These are phyloP conservation scores for Lodderomyces theae DNA, from an alignment of 1,139 yeast species.

Conservation along the genomic window DNA sequence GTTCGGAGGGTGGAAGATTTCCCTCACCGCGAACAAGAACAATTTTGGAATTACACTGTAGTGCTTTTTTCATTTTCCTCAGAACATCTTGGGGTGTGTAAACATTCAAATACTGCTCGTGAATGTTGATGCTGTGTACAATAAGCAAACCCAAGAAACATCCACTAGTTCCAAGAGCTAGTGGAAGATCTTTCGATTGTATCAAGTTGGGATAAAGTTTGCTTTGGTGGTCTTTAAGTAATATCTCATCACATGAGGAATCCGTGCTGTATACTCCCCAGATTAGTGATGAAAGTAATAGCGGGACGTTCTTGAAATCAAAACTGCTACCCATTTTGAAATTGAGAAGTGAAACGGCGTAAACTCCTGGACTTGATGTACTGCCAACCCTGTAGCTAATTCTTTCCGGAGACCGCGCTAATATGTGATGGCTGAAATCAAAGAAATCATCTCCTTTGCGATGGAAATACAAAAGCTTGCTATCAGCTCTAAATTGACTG, in stretches of 20 bases:
- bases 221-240: not conserved
- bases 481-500: slow-evolving; percentile 50
- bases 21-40: slow-evolving; percentile 65
- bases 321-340: slow-evolving; percentile 25
- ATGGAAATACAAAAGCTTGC: slow-evolving; percentile 56
- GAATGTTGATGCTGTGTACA: slow-evolving; percentile 60
- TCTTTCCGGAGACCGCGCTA: slow-evolving; percentile 47
- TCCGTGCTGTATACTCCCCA: slow-evolving; percentile 42
- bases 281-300: slow-evolving; percentile 53
- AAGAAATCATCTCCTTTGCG: slow-evolving; percentile 24
- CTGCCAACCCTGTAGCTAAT: slow-evolving; percentile 31
- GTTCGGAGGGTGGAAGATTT: slow-evolving; percentile 42
- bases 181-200: not conserved
- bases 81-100: slow-evolving; percentile 47
- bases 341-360: slow-evolving; percentile 37
- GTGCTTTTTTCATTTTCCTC: slow-evolving; percentile 14
- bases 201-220: not conserved
- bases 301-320: slow-evolving; percentile 35
- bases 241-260: not conserved
- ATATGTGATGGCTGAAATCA: slow-evolving; percentile 49
- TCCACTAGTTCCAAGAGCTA: not conserved
- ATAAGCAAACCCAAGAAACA: slow-evolving; percentile 45
- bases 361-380: slow-evolving; percentile 27
- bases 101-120: slow-evolving; percentile 44
- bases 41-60: slow-evolving; percentile 32